These are phyloP conservation scores for Cadophora luteo-olivacea DNA, from an alignment of 2,329 filamentous ascomycete species.

Conservation along the genomic window DNA sequence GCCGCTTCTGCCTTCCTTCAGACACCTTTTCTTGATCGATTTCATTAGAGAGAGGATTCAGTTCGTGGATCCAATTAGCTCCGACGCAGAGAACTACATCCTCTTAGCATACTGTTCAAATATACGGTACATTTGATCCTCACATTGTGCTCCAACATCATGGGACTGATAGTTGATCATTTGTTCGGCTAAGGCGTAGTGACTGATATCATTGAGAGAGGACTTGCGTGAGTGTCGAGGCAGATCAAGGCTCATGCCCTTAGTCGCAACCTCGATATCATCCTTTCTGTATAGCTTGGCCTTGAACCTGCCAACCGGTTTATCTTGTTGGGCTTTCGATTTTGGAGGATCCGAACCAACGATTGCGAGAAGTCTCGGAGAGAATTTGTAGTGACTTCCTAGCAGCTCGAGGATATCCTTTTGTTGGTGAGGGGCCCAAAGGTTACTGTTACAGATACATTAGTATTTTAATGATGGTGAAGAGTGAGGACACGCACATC, in stretches of 20 bases:
- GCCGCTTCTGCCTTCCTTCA: conserved; percentile 49
- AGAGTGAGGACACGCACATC: conserved; percentile 60
- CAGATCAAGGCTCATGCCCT: conserved; percentile 26
- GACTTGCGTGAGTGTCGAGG: conserved; percentile 2
- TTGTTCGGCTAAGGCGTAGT: conserved; percentile 64
- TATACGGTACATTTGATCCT: conserved; percentile 33
- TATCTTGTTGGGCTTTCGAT: conserved; percentile 26
- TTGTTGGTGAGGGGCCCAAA: conserved; percentile 72
- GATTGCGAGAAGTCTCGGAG: conserved; percentile 67
- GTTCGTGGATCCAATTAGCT: conserved; percentile 67
- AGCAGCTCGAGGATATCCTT: conserved; percentile 59
- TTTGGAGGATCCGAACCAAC: conserved; percentile 62
- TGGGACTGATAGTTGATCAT: conserved; percentile 80
- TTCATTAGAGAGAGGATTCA: conserved; percentile 43
- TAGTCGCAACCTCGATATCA: conserved; percentile 36
- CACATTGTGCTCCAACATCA: conserved; percentile 71
- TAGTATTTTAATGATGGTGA: conserved; percentile 16
- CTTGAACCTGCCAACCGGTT: conserved; percentile 28
- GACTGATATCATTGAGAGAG: conserved; percentile 37
- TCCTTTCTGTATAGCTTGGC: conserved; percentile 29
- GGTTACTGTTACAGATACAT: conserved; percentile 56
- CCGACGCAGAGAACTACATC: conserved; percentile 70
- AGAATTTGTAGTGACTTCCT: conserved; percentile 70
- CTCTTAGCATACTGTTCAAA: conserved; percentile 7
- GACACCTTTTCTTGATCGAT: conserved; percentile 46